Percentiles rank a stretch among this genome's conserved stretches.
Evolutionary conservation across 2,329 filamentous ascomycete genomes (phyloP).

Genomic region (Aureobasidium lini): DNA sequence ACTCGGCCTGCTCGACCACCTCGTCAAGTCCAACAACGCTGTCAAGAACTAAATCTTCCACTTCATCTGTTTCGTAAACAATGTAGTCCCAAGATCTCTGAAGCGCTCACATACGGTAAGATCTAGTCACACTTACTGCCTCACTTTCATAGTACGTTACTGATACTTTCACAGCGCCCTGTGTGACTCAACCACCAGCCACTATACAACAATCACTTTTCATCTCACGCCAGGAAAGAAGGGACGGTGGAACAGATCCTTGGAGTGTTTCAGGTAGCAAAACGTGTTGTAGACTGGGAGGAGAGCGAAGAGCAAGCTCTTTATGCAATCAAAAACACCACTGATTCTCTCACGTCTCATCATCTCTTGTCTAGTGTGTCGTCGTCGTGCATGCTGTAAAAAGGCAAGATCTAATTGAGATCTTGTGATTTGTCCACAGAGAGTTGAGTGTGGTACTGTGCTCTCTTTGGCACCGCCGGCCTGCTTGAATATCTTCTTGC

Average conservation of each 20-base stretch:
- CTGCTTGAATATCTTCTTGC: not conserved
- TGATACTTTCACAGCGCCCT: not conserved
- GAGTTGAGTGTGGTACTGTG: not conserved
- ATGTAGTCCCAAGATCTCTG: not conserved
- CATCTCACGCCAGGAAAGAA: not conserved
- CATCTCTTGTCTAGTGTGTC: not conserved
- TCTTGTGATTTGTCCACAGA: not conserved
- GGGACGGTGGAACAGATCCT: not conserved
- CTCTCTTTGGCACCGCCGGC: not conserved
- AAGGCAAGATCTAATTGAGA: not conserved
- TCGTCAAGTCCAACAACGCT: too few species aligned
- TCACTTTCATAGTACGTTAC: not conserved
- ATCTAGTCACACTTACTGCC: too few species aligned
- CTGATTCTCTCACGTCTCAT: not conserved
- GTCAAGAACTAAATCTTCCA: too few species aligned
- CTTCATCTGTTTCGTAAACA: not conserved
- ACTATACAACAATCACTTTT: not conserved
- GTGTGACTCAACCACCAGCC: not conserved
- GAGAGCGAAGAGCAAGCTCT: not conserved
- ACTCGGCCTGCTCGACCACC: too few species aligned
- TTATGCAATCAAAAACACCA: not conserved
- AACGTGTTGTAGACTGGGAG: not conserved
- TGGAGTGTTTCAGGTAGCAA: not conserved
- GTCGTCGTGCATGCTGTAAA: not conserved
- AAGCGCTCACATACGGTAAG: not conserved